Conservation (phyloP, 2,329 filamentous ascomycete species). For the Sarocladium kiliense region DNA sequence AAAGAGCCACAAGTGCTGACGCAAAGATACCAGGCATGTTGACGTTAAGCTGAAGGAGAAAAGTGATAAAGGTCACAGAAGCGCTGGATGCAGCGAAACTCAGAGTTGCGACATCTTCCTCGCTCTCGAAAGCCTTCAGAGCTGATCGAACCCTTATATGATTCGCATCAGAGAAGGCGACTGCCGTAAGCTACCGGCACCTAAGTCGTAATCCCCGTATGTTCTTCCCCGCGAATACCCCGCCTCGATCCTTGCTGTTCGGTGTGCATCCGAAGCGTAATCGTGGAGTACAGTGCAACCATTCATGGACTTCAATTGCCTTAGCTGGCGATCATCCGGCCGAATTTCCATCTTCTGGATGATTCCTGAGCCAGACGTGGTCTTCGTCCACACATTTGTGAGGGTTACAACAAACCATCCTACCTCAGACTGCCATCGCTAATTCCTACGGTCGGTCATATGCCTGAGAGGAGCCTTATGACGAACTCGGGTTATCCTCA, state of each 20-base stretch:
- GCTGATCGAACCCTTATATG: too few relatives aligned
- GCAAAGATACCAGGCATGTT: neutral
- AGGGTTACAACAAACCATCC: neutral
- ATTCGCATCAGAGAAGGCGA: too few relatives aligned
- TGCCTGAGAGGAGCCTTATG: neutral
- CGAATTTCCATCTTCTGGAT: neutral
- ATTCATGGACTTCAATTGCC: neutral
- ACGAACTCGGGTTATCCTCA: neutral
- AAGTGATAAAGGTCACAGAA: neutral
- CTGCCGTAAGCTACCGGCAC: neutral
- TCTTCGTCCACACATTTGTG: neutral
- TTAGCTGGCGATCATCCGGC: neutral
- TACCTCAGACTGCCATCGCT: neutral
- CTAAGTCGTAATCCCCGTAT: neutral
- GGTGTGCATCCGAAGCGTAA: neutral
- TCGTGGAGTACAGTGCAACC: neutral
- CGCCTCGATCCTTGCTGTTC: neutral
- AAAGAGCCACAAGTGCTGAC: neutral
- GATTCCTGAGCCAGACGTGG: neutral
- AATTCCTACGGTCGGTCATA: neutral
- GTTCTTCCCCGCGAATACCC: neutral
- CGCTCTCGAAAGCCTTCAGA: too few relatives aligned
- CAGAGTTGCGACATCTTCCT: too few relatives aligned
- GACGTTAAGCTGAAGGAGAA: neutral
- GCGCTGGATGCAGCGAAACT: too few relatives aligned